These are phyloP conservation scores for Solanum bulbocastanum DNA, from an alignment of 257 asterid genomes.

Conservation along the genomic window DNA sequence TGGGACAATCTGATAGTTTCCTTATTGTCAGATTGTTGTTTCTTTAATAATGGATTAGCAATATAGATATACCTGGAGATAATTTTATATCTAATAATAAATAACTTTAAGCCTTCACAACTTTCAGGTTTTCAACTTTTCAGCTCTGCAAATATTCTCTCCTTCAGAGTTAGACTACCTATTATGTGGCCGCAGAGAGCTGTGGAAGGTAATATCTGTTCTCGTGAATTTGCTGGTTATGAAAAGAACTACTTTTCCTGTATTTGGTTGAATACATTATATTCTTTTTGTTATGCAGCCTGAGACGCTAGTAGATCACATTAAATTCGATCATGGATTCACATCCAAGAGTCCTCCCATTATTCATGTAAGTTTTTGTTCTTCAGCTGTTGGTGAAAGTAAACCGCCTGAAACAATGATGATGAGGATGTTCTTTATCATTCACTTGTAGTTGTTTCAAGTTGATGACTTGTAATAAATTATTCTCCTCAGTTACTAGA, in stretches of 20 bases:
- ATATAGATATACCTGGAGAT: background rate
- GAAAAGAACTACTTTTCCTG: background rate
- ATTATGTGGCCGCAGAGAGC: constrained; percentile 89
- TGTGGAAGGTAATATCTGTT: constrained; percentile 69
- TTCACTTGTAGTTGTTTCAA: background rate
- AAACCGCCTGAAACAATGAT: background rate
- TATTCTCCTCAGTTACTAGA: constrained; percentile 61
- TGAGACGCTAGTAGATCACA: constrained; percentile 78
- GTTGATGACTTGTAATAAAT: background rate
- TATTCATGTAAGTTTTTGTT: constrained; percentile 36
- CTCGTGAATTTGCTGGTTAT: background rate
- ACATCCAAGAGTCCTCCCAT: constrained; percentile 91
- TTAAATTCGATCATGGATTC: constrained; percentile 94
- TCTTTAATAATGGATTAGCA: background rate
- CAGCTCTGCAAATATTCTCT: constrained; percentile 80
- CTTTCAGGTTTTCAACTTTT: constrained; percentile 72
- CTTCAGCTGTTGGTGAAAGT: background rate
- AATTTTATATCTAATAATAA: background rate
- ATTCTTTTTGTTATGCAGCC: constrained; percentile 42
- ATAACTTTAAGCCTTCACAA: background rate
- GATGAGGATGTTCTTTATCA: background rate
- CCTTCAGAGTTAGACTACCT: constrained; percentile 83
- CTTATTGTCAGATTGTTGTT: background rate
- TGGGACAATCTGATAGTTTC: background rate
- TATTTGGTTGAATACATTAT: background rate